phyloP scores from a whole-genome alignment of 371 early-diverging fungal genomes.

The Mortierella sp. region DNA sequence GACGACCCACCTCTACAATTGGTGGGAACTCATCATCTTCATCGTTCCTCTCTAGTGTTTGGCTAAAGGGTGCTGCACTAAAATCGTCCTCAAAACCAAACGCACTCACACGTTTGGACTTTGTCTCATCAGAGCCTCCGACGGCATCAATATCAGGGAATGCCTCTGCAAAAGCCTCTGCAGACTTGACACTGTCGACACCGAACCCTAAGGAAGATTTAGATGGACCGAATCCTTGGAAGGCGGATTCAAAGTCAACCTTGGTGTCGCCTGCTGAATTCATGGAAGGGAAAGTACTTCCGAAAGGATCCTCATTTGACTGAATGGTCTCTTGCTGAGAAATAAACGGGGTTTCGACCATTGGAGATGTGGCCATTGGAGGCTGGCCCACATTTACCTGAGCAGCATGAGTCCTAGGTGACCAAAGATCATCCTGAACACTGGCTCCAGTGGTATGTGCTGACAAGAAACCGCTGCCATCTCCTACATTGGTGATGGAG shows the following conservation, averaged over 20 bases:
- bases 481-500: constrained; percentile 21
- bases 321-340: not conserved
- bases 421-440: constrained; percentile 38
- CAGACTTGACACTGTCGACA: constrained; percentile 34
- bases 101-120: constrained; percentile 47
- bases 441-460: constrained; percentile 8
- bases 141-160: constrained; percentile 51
- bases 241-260: constrained; percentile 54
- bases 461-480: constrained; percentile 5
- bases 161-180: constrained; percentile 47
- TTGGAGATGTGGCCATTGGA: constrained; percentile 33
- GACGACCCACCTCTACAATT: constrained; percentile 39
- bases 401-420: constrained; percentile 45
- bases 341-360: constrained; percentile 17
- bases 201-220: constrained; percentile 17
- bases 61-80: constrained; percentile 26
- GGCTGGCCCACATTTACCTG: constrained; percentile 8
- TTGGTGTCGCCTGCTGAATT: constrained; percentile 52
- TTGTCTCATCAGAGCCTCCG: constrained; percentile 11
- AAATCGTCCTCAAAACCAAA: constrained; percentile 58
- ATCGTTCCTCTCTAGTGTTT: constrained; percentile 12
- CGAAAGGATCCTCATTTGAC: constrained; percentile 41
- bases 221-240: constrained; percentile 28
- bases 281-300: constrained; percentile 46
- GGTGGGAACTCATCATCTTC: constrained; percentile 57